Evolutionary conservation across 257 asterid species (phyloP).

Genomic region (Solanum stenotomum): DNA sequence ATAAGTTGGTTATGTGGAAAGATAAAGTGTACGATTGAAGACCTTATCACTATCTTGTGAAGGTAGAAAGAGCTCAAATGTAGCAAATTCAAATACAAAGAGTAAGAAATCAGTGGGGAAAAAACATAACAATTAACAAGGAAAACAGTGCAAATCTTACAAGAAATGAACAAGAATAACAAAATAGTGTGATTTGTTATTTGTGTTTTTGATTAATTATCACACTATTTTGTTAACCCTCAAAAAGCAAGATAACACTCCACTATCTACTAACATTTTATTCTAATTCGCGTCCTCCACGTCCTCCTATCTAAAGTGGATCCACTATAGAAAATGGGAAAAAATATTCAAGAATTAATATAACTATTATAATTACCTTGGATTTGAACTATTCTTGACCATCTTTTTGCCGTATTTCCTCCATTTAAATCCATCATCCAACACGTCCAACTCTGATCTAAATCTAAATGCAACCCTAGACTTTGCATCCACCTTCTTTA

Average conservation of each 20-base stretch:
- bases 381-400: slow-evolving; percentile 21
- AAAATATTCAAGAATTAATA: background rate
- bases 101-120: background rate
- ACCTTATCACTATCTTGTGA: background rate
- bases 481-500: background rate
- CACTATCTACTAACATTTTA: background rate
- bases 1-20: no score
- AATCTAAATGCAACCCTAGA: slow-evolving; percentile 11
- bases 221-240: background rate
- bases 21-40: background rate
- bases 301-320: no score
- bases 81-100: no score
- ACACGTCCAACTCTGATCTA: slow-evolving; percentile 12
- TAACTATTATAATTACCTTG: slow-evolving; percentile 8
- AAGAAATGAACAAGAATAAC: background rate
- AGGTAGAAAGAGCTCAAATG: background rate
- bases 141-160: background rate
- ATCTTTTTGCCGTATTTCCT: slow-evolving; percentile 24
- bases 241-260: background rate
- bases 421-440: slow-evolving; percentile 29
- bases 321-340: background rate
- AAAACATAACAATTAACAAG: no score
- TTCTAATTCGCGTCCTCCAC: background rate
- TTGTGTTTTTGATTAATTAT: no score
- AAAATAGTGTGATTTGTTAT: no score